phyloP scores from a whole-genome alignment of 352 stramenopile species.

The Elongisporangium anandrum region DNA sequence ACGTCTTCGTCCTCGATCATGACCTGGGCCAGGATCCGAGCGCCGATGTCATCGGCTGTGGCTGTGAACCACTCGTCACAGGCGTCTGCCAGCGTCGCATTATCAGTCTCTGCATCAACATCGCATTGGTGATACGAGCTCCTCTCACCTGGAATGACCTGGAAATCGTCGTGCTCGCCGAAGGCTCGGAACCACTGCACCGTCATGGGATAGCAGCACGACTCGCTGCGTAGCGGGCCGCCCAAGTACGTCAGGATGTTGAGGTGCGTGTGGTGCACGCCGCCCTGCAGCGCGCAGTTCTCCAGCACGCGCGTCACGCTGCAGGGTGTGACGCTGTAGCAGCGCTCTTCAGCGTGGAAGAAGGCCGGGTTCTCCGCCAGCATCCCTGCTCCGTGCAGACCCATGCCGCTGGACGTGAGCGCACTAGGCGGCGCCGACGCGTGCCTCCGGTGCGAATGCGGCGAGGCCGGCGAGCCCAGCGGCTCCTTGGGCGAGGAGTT shows the following conservation, averaged over 20 bases:
- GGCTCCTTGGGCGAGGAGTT: slow-evolving; percentile 21
- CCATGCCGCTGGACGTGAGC: slow-evolving; percentile 22
- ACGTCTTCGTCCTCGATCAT: slow-evolving; percentile 70
- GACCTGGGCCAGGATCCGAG: slow-evolving; percentile 68
- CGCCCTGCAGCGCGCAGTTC: slow-evolving; percentile 70
- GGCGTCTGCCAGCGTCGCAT: slow-evolving; percentile 12
- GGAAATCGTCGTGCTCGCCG: slow-evolving; percentile 60
- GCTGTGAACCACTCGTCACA: slow-evolving; percentile 77
- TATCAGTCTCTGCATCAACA: not conserved
- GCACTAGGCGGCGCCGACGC: slow-evolving; percentile 13
- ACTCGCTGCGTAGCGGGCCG: slow-evolving; percentile 45
- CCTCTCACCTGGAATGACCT: slow-evolving; percentile 46
- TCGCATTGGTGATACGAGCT: not conserved
- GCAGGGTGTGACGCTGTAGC: slow-evolving; percentile 49
- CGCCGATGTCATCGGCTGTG: slow-evolving; percentile 76
- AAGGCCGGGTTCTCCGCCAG: slow-evolving; percentile 41
- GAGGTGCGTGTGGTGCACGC: slow-evolving; percentile 82
- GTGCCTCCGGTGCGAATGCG: slow-evolving; percentile 6
- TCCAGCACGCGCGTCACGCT: slow-evolving; percentile 64
- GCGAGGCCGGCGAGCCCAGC: slow-evolving; percentile 13
- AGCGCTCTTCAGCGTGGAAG: slow-evolving; percentile 47
- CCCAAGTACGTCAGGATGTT: slow-evolving; percentile 74
- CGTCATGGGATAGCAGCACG: slow-evolving; percentile 63
- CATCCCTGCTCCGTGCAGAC: slow-evolving; percentile 13
- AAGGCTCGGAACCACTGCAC: slow-evolving; percentile 79